Conservation (phyloP, 331 rosid species). For the Prunus yedoensis region DNA sequence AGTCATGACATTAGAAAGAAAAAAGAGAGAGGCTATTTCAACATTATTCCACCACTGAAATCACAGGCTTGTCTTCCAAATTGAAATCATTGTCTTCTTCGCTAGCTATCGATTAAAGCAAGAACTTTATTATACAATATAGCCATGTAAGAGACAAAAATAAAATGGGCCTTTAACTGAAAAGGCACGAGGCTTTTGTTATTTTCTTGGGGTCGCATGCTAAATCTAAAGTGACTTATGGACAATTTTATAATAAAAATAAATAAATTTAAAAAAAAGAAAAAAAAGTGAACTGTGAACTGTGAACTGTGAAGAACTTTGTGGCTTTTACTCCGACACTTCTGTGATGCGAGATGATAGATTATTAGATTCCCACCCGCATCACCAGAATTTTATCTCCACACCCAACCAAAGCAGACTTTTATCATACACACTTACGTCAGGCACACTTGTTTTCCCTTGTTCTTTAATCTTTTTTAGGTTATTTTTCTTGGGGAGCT, state of each 20-base stretch:
- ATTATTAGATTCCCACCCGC: conserved; percentile 35
- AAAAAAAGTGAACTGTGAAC: neutral
- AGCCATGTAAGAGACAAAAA: conserved; percentile 6
- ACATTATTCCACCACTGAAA: no score
- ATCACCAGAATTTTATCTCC: neutral
- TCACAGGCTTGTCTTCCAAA: conserved; percentile 4
- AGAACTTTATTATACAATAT: neutral
- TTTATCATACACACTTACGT: conserved; percentile 6
- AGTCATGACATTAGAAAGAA: no score
- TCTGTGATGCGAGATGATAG: conserved; percentile 3
- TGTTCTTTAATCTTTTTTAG: conserved; percentile 9
- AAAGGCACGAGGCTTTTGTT: conserved; percentile 21
- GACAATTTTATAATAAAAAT: neutral
- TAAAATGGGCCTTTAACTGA: conserved; percentile 22
- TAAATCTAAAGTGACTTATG: neutral
- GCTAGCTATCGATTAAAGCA: conserved; percentile 11
- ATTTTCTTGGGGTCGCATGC: conserved; percentile 5
- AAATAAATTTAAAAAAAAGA: no score
- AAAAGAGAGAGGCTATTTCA: no score
- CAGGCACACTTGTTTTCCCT: conserved; percentile 1
- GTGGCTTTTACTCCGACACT: neutral
- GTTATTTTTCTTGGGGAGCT: neutral
- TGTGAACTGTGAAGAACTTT: neutral
- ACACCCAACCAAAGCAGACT: conserved; percentile 10
- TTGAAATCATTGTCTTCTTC: neutral